These are phyloP conservation scores for Schrenkiella parvula DNA, from an alignment of 345 rosid species.

Conservation along the genomic window DNA sequence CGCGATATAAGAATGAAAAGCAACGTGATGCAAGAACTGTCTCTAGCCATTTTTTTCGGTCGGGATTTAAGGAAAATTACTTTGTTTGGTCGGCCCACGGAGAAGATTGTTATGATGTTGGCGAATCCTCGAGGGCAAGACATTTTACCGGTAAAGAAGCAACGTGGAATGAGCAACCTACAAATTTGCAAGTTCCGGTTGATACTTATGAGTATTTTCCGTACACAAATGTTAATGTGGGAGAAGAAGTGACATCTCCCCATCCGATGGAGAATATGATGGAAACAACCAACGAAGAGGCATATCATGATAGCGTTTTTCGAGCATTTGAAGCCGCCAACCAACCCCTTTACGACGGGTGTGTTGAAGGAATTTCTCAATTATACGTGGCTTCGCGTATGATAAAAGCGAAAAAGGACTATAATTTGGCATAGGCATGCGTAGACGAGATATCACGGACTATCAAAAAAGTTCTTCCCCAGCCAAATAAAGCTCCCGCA, in stretches of 20 bases:
- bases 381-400: not conserved
- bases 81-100: not conserved
- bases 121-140: not conserved
- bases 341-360: not conserved
- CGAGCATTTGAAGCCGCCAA: not conserved
- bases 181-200: not conserved
- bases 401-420: not conserved
- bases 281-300: not conserved
- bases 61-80: no score
- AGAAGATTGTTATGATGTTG: not conserved
- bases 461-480: not conserved
- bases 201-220: not conserved
- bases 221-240: not conserved
- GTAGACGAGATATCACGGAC: not conserved
- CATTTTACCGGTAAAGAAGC: no score
- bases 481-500: not conserved
- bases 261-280: not conserved
- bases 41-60: not conserved
- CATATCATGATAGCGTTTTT: not conserved
- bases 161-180: not conserved
- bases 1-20: not conserved
- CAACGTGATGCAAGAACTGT: not conserved
- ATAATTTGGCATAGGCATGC: not conserved
- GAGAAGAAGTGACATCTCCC: not conserved
- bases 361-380: not conserved